Evolutionary conservation across 2,329 filamentous ascomycete genomes (phyloP).

Genomic region (Diaporthe citrichinensis): DNA sequence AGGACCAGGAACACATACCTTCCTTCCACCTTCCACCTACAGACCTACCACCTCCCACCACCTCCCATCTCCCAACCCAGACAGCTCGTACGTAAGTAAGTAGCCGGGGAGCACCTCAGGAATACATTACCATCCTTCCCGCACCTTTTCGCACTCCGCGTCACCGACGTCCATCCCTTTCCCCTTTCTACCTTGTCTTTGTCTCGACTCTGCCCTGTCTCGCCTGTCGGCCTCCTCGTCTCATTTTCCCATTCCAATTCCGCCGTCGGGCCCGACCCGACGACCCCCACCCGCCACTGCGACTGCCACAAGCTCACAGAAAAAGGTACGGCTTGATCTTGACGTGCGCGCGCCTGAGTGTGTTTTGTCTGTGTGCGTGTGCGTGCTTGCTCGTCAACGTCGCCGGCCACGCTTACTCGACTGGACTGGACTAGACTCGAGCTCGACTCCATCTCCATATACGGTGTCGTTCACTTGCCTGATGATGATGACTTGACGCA

Average conservation of each 20-base stretch:
- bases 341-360: background rate
- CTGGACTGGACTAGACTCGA: conserved; percentile 22
- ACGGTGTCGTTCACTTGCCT: background rate
- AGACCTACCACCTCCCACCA: background rate
- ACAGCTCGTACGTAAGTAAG: conserved; percentile 26
- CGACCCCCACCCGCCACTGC: conserved; percentile 31
- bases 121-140: conserved; percentile 36
- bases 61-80: background rate
- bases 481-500: background rate
- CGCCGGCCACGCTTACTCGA: background rate
- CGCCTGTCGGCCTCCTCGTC: conserved; percentile 18
- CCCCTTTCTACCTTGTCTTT: conserved; percentile 24
- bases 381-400: background rate
- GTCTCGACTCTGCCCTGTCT: conserved; percentile 19
- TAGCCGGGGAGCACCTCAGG: background rate
- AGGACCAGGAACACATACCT: conserved; percentile 17
- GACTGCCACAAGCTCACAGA: conserved; percentile 11
- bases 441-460: background rate
- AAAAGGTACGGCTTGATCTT: conserved; percentile 29
- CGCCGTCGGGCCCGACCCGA: conserved; percentile 31
- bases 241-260: conserved; percentile 30
- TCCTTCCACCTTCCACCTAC: conserved; percentile 3
- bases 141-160: conserved; percentile 22
- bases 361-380: background rate
- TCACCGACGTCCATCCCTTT: conserved; percentile 6